These are phyloP conservation scores for Zopfia rhizophila DNA, from an alignment of 2,329 filamentous ascomycete genomes.

Conservation along the genomic window DNA sequence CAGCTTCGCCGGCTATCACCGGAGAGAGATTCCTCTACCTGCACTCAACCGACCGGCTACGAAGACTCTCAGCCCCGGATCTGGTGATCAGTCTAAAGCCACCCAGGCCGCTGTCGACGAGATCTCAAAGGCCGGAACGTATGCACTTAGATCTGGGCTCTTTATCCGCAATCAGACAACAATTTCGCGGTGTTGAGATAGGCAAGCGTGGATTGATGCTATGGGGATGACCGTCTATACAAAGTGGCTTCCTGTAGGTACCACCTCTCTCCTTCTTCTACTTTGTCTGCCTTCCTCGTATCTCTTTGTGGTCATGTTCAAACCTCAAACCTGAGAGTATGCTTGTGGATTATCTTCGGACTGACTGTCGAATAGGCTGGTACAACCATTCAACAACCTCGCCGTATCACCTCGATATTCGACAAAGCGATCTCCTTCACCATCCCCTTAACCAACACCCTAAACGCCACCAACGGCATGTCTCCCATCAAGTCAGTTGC, in stretches of 20 bases:
- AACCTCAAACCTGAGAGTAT: no score
- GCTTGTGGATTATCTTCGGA: no score
- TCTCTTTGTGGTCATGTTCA: no score
- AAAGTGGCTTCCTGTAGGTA: constrained; percentile 7
- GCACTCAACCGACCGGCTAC: constrained; percentile 3
- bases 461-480: constrained; percentile 14
- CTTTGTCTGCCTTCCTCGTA: no score
- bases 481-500: constrained; percentile 14
- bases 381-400: constrained; percentile 15
- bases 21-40: constrained; percentile 7
- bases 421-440: constrained; percentile 18
- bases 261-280: neutral
- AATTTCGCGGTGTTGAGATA: constrained; percentile 11
- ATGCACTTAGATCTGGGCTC: constrained; percentile 13
- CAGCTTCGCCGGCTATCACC: constrained; percentile 16
- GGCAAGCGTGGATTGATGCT: constrained; percentile 17
- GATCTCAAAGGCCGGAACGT: constrained; percentile 14
- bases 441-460: constrained; percentile 19
- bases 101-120: constrained; percentile 20
- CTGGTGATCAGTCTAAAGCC: constrained; percentile 5
- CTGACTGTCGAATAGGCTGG: constrained; percentile 2
- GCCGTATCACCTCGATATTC: constrained; percentile 8
- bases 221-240: constrained; percentile 18
- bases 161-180: constrained; percentile 11
- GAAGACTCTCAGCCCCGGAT: constrained; percentile 12